Percentiles rank a stretch among this genome's conserved stretches.
These are phyloP conservation scores for Shiraia sp. DNA, from an alignment of 2,329 filamentous ascomycete genomes.

Conservation along the genomic window DNA sequence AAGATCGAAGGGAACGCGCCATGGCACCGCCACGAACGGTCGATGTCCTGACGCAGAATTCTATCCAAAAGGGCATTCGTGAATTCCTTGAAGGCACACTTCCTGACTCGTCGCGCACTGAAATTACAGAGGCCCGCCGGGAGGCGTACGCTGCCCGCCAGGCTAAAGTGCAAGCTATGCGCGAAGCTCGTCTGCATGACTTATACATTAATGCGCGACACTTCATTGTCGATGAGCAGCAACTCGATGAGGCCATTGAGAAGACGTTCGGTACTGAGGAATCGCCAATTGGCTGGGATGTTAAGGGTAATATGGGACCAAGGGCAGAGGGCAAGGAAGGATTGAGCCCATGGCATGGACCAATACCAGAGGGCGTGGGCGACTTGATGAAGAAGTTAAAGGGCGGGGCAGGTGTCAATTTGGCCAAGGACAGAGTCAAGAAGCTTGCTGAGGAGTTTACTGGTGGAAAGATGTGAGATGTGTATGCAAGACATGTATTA, in stretches of 20 bases:
- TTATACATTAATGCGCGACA: constrained; percentile 85
- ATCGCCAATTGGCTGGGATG: constrained; percentile 46
- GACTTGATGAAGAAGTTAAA: constrained; percentile 40
- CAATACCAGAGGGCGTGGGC: constrained; percentile 37
- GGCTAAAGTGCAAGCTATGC: constrained; percentile 59
- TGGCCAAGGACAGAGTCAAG: constrained; percentile 62
- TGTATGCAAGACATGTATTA: not conserved
- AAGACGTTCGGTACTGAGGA: constrained; percentile 70
- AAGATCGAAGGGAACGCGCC: constrained; percentile 56
- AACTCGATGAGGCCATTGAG: constrained; percentile 75
- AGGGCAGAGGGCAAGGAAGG: constrained; percentile 26
- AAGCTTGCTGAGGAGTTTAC: constrained; percentile 69
- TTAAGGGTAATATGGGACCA: constrained; percentile 22
- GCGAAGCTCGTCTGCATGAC: constrained; percentile 75
- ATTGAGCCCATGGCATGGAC: constrained; percentile 36
- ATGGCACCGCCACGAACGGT: constrained; percentile 72
- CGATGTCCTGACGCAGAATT: constrained; percentile 37
- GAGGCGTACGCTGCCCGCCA: constrained; percentile 47
- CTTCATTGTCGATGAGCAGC: constrained; percentile 82
- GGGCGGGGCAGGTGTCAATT: constrained; percentile 43
- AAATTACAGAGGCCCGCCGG: constrained; percentile 35
- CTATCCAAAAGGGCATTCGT: constrained; percentile 35
- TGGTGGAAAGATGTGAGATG: constrained; percentile 60
- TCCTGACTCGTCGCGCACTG: constrained; percentile 25
- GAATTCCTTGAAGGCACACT: constrained; percentile 40